Evolutionary conservation across 768 basidiomycete genomes (phyloP).

Genomic region (Mycena vulgaris): DNA sequence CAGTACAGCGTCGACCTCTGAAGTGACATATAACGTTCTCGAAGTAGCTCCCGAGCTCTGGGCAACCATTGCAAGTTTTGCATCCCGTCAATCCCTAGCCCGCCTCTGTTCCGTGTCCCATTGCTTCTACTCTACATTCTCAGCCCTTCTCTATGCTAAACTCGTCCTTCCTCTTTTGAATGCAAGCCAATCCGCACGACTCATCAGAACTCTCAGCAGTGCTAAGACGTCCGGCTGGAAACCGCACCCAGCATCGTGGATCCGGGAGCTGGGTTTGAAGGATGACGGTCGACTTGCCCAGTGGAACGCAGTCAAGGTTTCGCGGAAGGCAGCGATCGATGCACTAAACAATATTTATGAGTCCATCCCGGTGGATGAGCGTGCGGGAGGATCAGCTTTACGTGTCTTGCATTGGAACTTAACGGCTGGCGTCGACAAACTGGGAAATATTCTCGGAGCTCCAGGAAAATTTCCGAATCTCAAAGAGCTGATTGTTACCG

Average conservation of each 20-base stretch:
- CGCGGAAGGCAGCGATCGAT: background rate
- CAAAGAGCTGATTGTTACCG: slow-evolving; percentile 11
- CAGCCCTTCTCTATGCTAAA: slow-evolving; percentile 13
- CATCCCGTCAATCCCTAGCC: slow-evolving; percentile 19
- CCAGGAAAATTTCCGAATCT: slow-evolving; percentile 18
- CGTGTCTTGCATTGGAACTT: slow-evolving; percentile 19
- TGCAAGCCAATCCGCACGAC: slow-evolving; percentile 6
- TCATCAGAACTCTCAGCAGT: slow-evolving; percentile 1
- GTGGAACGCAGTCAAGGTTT: too few relatives aligned
- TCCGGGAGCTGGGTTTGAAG: background rate
- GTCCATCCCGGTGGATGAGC: background rate
- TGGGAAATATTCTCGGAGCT: background rate
- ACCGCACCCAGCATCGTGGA: background rate
- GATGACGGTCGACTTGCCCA: background rate
- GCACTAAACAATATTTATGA: background rate
- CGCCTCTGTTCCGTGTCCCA: slow-evolving; percentile 28
- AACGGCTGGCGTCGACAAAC: slow-evolving; percentile 8
- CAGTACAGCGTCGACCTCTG: background rate
- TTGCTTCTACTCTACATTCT: slow-evolving; percentile 3
- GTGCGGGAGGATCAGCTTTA: background rate
- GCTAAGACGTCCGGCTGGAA: background rate
- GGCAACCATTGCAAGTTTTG: slow-evolving; percentile 12
- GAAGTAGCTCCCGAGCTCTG: slow-evolving; percentile 10
- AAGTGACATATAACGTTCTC: background rate
- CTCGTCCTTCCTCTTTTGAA: slow-evolving; percentile 2